Evolutionary conservation across 2,329 filamentous ascomycete genomes (phyloP).

Genomic region (Penicillium rolfsii): DNA sequence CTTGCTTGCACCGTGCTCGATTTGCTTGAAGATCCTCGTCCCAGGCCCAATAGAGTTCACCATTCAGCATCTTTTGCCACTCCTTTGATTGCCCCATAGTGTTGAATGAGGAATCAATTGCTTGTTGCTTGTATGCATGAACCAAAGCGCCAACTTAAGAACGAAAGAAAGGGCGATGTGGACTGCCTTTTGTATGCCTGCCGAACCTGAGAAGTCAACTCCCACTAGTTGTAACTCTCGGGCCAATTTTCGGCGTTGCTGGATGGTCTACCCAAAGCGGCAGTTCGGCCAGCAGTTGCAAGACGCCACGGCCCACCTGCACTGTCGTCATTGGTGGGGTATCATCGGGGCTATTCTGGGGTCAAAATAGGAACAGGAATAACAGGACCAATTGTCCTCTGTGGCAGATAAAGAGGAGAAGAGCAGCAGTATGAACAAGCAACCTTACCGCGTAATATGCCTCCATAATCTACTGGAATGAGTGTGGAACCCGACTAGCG

Average conservation of each 20-base stretch:
- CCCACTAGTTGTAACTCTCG: neutral
- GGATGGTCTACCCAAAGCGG: neutral
- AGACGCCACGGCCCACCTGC: neutral
- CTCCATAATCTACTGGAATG: too few species aligned
- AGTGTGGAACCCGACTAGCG: too few species aligned
- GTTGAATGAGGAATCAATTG: neutral
- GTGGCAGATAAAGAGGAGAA: too few species aligned
- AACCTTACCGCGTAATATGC: too few species aligned
- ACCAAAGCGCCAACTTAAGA: too few species aligned
- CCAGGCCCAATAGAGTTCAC: conserved; percentile 33
- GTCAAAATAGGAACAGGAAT: neutral
- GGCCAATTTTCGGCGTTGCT: neutral
- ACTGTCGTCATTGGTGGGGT: neutral
- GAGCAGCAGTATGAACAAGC: too few species aligned
- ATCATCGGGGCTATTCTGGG: neutral
- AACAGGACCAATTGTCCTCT: too few species aligned
- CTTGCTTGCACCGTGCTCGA: conserved; percentile 32
- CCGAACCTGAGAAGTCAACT: neutral
- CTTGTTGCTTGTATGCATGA: neutral
- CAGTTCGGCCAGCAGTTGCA: neutral
- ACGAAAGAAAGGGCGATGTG: neutral
- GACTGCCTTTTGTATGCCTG: neutral
- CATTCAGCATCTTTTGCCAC: conserved; percentile 36
- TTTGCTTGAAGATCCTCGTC: conserved; percentile 34
- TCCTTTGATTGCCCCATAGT: conserved; percentile 32